Percentiles rank a stretch among this genome's conserved stretches.
phyloP scores from a whole-genome alignment of 2,329 filamentous ascomycete species.

The Fusarium mundagurra region DNA sequence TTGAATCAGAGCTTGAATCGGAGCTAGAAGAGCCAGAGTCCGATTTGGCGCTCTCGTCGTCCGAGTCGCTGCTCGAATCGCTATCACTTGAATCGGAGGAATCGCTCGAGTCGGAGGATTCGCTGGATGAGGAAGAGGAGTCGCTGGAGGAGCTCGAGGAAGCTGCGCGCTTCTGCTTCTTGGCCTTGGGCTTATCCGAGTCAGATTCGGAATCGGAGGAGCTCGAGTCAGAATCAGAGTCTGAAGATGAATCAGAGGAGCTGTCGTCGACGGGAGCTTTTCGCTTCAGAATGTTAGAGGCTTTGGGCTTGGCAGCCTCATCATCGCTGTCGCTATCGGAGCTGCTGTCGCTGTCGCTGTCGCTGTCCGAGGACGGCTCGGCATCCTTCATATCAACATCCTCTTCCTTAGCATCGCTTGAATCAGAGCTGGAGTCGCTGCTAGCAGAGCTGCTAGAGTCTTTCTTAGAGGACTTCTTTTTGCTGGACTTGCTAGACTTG shows the following conservation, averaged over 20 bases:
- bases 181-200: conserved; percentile 57
- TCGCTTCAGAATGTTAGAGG: conserved; percentile 51
- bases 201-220: conserved; percentile 42
- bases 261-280: conserved; percentile 49
- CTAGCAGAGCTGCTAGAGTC: conserved; percentile 17
- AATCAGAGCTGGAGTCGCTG: conserved; percentile 44
- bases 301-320: conserved; percentile 36
- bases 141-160: conserved; percentile 26
- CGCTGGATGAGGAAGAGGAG: conserved; percentile 30
- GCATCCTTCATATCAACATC: conserved; percentile 60
- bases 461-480: conserved; percentile 36
- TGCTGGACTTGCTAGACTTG: conserved; percentile 36
- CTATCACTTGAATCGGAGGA: conserved; percentile 43
- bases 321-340: conserved; percentile 36
- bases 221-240: conserved; percentile 46
- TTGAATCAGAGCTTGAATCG: conserved; percentile 42
- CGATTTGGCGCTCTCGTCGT: conserved; percentile 50
- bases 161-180: conserved; percentile 59
- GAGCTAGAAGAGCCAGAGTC: conserved; percentile 49
- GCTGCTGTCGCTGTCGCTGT: conserved; percentile 47
- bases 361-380: conserved; percentile 49
- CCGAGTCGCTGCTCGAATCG: conserved; percentile 44
- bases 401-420: conserved; percentile 46
- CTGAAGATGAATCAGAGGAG: conserved; percentile 50
- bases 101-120: conserved; percentile 37